Evolutionary conservation across 2,329 filamentous ascomycete species (phyloP), one percentile per base, ranked within the genome.

Genomic region (Teratosphaeria nubilosa): DNA sequence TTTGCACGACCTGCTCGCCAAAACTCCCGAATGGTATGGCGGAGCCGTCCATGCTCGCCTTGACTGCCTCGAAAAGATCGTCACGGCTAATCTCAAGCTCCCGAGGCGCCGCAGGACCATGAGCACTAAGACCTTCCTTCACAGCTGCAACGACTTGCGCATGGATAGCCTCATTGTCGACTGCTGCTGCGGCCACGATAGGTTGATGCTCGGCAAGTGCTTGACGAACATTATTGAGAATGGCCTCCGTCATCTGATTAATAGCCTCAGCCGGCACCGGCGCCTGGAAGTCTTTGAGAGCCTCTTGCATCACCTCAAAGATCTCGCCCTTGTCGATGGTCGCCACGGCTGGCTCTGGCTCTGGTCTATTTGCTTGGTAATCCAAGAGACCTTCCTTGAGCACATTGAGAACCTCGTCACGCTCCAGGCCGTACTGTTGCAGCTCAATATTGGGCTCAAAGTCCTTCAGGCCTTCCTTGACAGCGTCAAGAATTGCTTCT

Each of bases 361-460:
- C 78, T n/a, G 78, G 58, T 1, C 63, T 74, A 20, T 71, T 76
- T 14, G 80, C 78, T 1, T 80, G 80, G 68, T 94, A 91, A 53
- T 90, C 84, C 63, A 88, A 85, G 0, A 97, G 80, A 0, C 92
- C 92, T 75, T 96, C 87, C 64, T 88, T 86, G 27, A 97, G 80
- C 64, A 91, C 95, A 45, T 87, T 85, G 14, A 97, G 78, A 53
- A 97, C 88, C 69, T 97, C 92, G 13, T 96, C 90, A 5, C 90
- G 83, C 71, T 96, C 92, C 0, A 97, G 78, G 1, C 91, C 92
- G 62, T 95, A 88, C 66, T 95, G 90, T 66, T 96, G 87, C 4
- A 95, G 81, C 65, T 95, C 87, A 55, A 96, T 90, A 66, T 96
- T 90, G 0, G 92, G 92, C 74, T 95, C 95, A 75, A 95, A 95